Evolutionary conservation across 352 stramenopile species (phyloP).

Genomic region (Peronosclerospora sorghi): DNA sequence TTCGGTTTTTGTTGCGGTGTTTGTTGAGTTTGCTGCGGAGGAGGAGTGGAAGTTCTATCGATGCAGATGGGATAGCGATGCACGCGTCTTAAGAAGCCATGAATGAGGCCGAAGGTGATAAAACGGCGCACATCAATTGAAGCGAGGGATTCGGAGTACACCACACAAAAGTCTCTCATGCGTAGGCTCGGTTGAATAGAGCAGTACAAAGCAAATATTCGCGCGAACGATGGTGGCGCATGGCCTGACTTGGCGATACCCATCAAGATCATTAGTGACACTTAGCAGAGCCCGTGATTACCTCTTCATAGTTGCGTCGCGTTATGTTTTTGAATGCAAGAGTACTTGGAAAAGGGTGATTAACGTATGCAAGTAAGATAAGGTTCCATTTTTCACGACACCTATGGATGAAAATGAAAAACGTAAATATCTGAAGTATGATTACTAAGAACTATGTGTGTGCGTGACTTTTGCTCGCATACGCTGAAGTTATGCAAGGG

Average conservation of each 20-base stretch:
- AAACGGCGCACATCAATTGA: constrained; percentile 73
- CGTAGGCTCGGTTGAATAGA: constrained; percentile 72
- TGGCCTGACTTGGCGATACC: constrained; percentile 65
- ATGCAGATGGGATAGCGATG: constrained; percentile 76
- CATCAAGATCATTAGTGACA: no score
- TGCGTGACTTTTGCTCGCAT: no score
- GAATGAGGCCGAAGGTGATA: constrained; percentile 83
- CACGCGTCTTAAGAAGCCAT: constrained; percentile 74
- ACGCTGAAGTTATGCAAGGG: no score
- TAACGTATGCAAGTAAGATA: no score
- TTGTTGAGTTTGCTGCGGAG: constrained; percentile 19
- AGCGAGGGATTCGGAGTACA: constrained; percentile 57
- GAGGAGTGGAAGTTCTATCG: constrained; percentile 25
- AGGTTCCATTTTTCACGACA: no score
- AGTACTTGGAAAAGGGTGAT: no score
- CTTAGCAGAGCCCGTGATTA: no score
- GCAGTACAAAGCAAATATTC: constrained; percentile 83
- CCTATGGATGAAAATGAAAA: no score
- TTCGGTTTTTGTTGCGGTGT: constrained; percentile 16
- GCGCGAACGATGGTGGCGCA: constrained; percentile 42
- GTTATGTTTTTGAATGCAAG: no score
- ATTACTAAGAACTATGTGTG: no score
- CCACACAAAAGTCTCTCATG: constrained; percentile 76
- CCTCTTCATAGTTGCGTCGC: no score
- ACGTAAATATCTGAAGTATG: no score